Percentiles rank a stretch among this genome's conserved stretches.
phyloP scores from a whole-genome alignment of 2,329 filamentous ascomycete genomes.

The Trichoderma endophyticum region DNA sequence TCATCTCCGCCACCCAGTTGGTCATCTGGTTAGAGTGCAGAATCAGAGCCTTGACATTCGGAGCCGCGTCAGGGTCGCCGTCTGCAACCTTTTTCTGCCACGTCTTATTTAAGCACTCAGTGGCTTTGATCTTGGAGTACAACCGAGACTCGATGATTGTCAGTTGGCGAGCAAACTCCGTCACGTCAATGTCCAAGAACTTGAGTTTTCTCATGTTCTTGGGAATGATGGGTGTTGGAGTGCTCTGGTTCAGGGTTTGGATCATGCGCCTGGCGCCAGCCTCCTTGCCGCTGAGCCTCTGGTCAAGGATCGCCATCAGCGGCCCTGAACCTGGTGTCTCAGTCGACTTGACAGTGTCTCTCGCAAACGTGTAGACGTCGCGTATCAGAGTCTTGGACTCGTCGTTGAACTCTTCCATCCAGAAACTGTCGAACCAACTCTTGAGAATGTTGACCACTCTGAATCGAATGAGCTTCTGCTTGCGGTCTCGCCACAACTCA shows the following conservation, averaged over 20 bases:
- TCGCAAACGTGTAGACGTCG: slow-evolving; percentile 85
- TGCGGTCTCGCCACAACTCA: slow-evolving; percentile 85
- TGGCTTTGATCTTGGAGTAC: slow-evolving; percentile 93
- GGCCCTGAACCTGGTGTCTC: slow-evolving; percentile 86
- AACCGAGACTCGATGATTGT: slow-evolving; percentile 95
- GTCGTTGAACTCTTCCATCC: slow-evolving; percentile 93
- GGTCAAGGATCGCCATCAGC: slow-evolving; percentile 82
- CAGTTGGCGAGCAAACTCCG: slow-evolving; percentile 94
- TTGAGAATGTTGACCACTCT: slow-evolving; percentile 96
- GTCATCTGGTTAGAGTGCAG: slow-evolving; percentile 98
- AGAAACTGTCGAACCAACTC: slow-evolving; percentile 97
- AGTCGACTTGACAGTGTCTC: slow-evolving; percentile 86
- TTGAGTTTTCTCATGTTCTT: slow-evolving; percentile 99
- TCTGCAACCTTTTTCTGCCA: slow-evolving; percentile 95
- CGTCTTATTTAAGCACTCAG: slow-evolving; percentile 95
- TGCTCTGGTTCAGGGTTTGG: slow-evolving; percentile 77
- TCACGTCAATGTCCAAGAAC: slow-evolving; percentile 93
- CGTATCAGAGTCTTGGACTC: slow-evolving; percentile 81
- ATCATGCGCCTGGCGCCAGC: slow-evolving; percentile 81
- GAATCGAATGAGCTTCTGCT: slow-evolving; percentile 94
- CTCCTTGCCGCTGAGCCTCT: slow-evolving; percentile 84
- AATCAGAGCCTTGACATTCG: slow-evolving; percentile 94
- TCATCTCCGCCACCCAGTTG: slow-evolving; percentile 99
- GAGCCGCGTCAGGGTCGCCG: slow-evolving; percentile 77
- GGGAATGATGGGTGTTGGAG: slow-evolving; percentile 84